These are phyloP conservation scores for Penicillium sp. DNA, from an alignment of 2,329 filamentous ascomycete species.

Conservation along the genomic window DNA sequence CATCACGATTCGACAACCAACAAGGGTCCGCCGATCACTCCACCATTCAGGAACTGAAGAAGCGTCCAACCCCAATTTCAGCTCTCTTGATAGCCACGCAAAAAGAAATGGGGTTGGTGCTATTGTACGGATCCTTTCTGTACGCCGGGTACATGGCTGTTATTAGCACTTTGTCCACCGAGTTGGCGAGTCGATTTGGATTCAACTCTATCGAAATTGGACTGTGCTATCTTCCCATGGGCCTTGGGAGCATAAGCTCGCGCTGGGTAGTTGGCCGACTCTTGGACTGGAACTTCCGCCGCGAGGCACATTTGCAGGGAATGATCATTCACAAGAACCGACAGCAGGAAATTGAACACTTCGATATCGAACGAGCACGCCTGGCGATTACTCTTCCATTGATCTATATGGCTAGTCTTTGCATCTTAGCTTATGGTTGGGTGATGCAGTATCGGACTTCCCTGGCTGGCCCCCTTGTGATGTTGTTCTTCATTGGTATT, in stretches of 20 bases:
- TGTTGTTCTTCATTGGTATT: conserved; percentile 37
- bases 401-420: conserved; percentile 25
- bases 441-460: conserved; percentile 34
- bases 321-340: conserved; percentile 45
- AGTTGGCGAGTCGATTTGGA: conserved; percentile 32
- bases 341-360: conserved; percentile 52
- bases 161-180: conserved; percentile 45
- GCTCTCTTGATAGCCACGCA: conserved; percentile 34
- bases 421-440: conserved; percentile 42
- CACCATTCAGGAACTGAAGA: conserved; percentile 14
- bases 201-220: conserved; percentile 28
- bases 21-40: conserved; percentile 1
- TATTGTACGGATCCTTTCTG: conserved; percentile 38
- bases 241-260: conserved; percentile 30
- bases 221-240: conserved; percentile 25
- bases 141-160: conserved; percentile 50
- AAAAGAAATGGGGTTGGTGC: conserved; percentile 36
- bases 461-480: conserved; percentile 35
- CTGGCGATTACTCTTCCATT: conserved; percentile 36
- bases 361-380: conserved; percentile 50
- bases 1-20: neutral
- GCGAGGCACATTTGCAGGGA: conserved; percentile 54
- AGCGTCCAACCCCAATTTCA: conserved; percentile 22
- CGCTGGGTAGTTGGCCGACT: conserved; percentile 32
- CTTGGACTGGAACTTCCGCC: conserved; percentile 71